Evolutionary conservation across 352 stramenopile genomes (phyloP), one percentile per base, ranked within the genome.

Genomic region (Phytophthora podocarpi): DNA sequence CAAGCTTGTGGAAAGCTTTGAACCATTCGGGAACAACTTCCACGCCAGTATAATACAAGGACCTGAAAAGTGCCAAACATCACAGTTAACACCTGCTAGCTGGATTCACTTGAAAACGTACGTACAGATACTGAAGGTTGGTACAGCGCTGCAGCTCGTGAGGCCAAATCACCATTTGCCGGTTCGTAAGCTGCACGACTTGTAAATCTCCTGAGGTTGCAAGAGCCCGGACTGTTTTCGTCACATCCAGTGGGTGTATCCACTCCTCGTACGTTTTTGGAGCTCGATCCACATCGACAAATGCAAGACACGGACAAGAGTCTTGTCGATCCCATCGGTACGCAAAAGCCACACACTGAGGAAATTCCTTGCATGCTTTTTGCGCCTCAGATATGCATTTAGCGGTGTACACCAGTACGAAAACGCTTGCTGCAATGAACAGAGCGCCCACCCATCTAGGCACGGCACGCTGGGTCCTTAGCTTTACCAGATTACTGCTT

Each of bases 251-350:
- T 5, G 74, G 68, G 0, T 34, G 13, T 6, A 45, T 8, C 74
- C 74, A 79, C 16, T 66, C 55, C 12, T 63, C 60, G 30, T 49
- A 74, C 13, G 46, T 69, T 9, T 36, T 63, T 5, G 46, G 43
- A 4, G 47, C 64, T 6, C 39, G 15, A 21, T 72, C 35, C 9
- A 43, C 27, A 47, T 74, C 68, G 30, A 81, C 72, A 23, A 74
- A 65, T 2, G 67, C 49, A 7, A 85, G 42, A 28, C 72, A 82
- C 15, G 64, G 72, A 9, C 72, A 85, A 3, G 37, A 41, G 3
- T 54, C 46, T 1, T 45, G 23, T 30, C 45, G 15, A 13, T 49
- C 56, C 63, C 66, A 76, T 11, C 64, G 57, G 24, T 72, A 41
- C 0, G 67, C 59, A 20, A 72, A 42, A 1, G 59, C 36, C 10